These are phyloP conservation scores for Coemansia sp. DNA, from an alignment of 371 early-diverging fungal species.

Conservation along the genomic window DNA sequence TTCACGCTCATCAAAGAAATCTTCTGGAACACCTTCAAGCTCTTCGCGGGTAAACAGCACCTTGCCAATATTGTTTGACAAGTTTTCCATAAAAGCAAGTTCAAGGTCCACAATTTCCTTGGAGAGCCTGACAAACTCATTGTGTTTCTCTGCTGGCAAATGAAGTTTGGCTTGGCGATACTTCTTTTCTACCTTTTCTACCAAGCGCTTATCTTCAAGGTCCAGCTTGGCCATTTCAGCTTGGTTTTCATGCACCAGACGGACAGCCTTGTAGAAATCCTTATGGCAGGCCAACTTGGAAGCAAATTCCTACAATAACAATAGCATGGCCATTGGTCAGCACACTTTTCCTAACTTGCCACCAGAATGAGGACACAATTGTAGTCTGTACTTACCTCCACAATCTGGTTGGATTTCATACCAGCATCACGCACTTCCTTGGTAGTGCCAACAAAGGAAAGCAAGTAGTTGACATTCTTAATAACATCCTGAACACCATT, in stretches of 20 bases:
- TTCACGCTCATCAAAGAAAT: conserved; percentile 60
- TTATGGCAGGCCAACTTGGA: conserved; percentile 14
- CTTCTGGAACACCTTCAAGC: conserved; percentile 69
- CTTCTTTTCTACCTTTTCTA: conserved; percentile 57
- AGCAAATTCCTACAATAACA: no score
- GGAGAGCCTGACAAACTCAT: conserved; percentile 59
- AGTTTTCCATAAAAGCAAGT: conserved; percentile 63
- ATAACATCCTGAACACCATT: no score
- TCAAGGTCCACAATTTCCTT: conserved; percentile 60
- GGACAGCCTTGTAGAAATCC: conserved; percentile 61
- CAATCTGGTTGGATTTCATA: no score
- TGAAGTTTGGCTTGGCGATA: conserved; percentile 66
- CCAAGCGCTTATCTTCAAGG: conserved; percentile 61
- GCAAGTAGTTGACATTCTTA: no score
- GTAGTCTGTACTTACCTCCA: no score
- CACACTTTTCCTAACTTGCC: no score
- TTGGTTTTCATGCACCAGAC: conserved; percentile 49
- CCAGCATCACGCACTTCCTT: no score
- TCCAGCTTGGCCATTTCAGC: conserved; percentile 53
- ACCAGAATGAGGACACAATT: no score
- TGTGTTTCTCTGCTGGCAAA: conserved; percentile 58
- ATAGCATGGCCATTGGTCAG: no score
- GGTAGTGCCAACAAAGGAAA: no score
- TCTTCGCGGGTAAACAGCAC: conserved; percentile 56
- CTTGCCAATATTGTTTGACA: conserved; percentile 52